A percentile compares a stretch with the other conserved stretches of the same genome.
phyloP scores from a whole-genome alignment of 176 grass and related monocot genomes.

The Secale cereale region DNA sequence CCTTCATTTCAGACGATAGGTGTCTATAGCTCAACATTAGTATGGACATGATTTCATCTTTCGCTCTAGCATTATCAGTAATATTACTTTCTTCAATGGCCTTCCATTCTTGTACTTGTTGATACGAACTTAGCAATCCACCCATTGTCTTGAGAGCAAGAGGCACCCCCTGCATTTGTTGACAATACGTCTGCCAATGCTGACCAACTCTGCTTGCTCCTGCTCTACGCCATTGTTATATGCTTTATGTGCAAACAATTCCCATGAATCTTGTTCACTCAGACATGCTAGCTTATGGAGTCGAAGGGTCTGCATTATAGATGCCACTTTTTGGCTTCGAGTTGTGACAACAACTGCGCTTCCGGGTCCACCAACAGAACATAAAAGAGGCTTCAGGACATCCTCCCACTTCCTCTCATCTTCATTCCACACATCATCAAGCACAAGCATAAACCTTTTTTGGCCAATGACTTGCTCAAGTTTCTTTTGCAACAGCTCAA shows the following conservation, averaged over 20 bases:
- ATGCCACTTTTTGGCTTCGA: background rate
- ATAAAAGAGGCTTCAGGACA: background rate
- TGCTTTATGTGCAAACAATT: background rate
- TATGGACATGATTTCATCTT: background rate
- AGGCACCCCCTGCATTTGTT: background rate
- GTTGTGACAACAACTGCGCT: slow-evolving; percentile 13
- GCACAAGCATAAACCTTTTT: slow-evolving; percentile 22
- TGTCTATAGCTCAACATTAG: background rate
- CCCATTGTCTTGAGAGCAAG: slow-evolving; percentile 21
- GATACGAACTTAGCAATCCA: slow-evolving; percentile 20
- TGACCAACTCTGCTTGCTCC: background rate
- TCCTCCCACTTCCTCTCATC: background rate
- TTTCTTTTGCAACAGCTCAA: background rate
- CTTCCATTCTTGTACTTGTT: slow-evolving; percentile 3
- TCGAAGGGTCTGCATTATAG: background rate
- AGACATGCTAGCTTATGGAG: background rate
- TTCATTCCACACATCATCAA: slow-evolving; percentile 55
- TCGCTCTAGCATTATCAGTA: background rate
- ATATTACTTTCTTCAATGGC: background rate
- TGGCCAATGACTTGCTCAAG: background rate
- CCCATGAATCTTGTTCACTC: background rate
- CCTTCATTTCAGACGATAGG: slow-evolving; percentile 16
- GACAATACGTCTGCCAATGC: background rate
- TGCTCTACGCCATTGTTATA: background rate
- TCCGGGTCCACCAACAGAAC: background rate